Conservation (phyloP, 768 basidiomycete genomes). For the Mycena latifolia region DNA sequence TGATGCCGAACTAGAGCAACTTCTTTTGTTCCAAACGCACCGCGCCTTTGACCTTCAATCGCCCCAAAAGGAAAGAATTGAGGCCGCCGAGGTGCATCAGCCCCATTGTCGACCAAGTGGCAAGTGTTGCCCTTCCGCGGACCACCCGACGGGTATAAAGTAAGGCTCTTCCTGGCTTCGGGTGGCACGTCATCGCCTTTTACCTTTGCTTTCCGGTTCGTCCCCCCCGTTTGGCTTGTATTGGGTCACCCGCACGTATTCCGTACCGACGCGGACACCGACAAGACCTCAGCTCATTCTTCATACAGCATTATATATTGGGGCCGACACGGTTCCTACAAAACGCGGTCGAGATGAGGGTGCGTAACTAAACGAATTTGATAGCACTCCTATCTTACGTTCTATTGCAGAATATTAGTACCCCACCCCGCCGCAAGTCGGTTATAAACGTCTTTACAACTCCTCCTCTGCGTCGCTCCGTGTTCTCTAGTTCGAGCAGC, state of each 20-base stretch:
- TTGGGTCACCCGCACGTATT: background rate
- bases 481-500: constrained; percentile 1
- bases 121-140: background rate
- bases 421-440: constrained; percentile 32
- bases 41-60: constrained; percentile 18
- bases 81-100: background rate
- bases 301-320: no score
- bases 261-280: background rate
- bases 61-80: constrained; percentile 16
- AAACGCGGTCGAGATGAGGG: constrained; percentile 17
- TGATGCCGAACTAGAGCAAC: no score
- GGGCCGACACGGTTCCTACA: background rate
- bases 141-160: background rate
- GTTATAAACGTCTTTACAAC: constrained; percentile 26
- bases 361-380: background rate
- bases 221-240: background rate
- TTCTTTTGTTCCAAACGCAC: background rate
- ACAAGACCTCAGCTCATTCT: no score
- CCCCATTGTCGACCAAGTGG: background rate
- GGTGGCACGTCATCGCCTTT: background rate
- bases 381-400: background rate
- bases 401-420: constrained; percentile 19
- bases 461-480: constrained; percentile 12
- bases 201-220: background rate
- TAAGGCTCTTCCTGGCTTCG: background rate